These are phyloP conservation scores for Elsinoe necatrix DNA, from an alignment of 2,329 filamentous ascomycete species.

Conservation along the genomic window DNA sequence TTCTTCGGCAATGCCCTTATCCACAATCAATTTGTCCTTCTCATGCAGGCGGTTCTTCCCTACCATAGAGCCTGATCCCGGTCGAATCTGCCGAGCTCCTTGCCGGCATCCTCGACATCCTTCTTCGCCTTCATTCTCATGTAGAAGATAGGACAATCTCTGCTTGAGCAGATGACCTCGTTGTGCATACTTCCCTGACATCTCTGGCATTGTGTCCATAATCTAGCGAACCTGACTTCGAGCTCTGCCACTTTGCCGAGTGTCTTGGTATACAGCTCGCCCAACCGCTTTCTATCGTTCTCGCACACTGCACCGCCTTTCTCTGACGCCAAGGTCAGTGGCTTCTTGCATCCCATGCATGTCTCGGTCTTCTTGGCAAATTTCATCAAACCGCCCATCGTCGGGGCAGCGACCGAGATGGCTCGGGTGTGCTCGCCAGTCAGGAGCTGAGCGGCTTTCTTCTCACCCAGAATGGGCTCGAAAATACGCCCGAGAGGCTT, in stretches of 20 bases:
- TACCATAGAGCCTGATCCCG: conserved; percentile 66
- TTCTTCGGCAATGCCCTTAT: not conserved
- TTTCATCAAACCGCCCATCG: conserved; percentile 92
- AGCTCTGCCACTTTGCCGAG: conserved; percentile 82
- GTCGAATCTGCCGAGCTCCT: conserved; percentile 85
- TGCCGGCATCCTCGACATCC: conserved; percentile 89
- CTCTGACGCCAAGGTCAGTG: conserved; percentile 70
- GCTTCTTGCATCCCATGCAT: conserved; percentile 99
- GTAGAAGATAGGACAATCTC: conserved; percentile 98
- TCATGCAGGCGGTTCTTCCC: not conserved
- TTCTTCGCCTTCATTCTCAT: conserved; percentile 99
- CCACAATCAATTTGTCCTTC: no score
- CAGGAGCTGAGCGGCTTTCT: conserved; percentile 75
- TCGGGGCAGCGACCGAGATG: conserved; percentile 85
- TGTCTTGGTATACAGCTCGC: conserved; percentile 89
- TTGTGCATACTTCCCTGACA: conserved; percentile 98
- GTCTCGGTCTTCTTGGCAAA: conserved; percentile 97
- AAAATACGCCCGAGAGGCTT: conserved; percentile 94
- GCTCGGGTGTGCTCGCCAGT: conserved; percentile 91
- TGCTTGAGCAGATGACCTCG: conserved; percentile 93
- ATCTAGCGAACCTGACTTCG: conserved; percentile 80
- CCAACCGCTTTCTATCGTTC: conserved; percentile 74
- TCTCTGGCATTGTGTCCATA: conserved; percentile 97
- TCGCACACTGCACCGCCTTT: conserved; percentile 77
- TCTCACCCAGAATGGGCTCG: conserved; percentile 92